phyloP scores from a whole-genome alignment of 2,329 filamentous ascomycete genomes.

The Fusarium haematococcum region DNA sequence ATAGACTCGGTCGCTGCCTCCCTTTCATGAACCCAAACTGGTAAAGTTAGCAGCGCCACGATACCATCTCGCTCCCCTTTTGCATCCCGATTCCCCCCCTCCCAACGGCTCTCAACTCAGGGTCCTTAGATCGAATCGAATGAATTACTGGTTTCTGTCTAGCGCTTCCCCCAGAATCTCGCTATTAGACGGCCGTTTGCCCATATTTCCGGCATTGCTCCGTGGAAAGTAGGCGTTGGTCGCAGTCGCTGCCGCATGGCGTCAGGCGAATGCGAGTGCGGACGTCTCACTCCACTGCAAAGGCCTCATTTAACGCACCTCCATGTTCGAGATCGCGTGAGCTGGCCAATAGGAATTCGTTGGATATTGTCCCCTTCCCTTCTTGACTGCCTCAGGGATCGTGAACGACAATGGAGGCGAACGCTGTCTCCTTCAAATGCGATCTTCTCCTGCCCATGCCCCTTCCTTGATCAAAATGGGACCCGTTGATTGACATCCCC shows the following conservation, averaged over 20 bases:
- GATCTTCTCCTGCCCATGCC: background rate
- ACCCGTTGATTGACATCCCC: background rate
- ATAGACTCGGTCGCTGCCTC: background rate
- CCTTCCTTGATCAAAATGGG: background rate
- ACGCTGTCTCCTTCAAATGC: background rate
- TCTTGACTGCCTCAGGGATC: background rate
- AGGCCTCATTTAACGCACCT: background rate
- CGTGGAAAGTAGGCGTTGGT: background rate
- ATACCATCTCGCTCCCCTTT: background rate
- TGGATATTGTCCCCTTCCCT: background rate
- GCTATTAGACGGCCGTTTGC: background rate
- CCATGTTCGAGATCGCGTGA: background rate
- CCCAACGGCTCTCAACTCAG: background rate
- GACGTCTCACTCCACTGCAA: slow-evolving; percentile 20
- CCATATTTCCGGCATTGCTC: background rate
- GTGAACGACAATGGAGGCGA: background rate
- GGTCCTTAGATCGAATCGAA: slow-evolving; percentile 10
- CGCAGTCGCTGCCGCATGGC: background rate
- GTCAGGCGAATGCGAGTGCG: slow-evolving; percentile 33
- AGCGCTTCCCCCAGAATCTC: slow-evolving; percentile 7
- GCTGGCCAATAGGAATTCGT: background rate
- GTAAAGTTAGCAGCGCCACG: background rate
- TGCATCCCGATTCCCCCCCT: background rate
- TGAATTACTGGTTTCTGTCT: slow-evolving; percentile 14
- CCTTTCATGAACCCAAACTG: background rate